phyloP scores from a whole-genome alignment of 768 basidiomycete species.

The Amanita pseudoporphyria region DNA sequence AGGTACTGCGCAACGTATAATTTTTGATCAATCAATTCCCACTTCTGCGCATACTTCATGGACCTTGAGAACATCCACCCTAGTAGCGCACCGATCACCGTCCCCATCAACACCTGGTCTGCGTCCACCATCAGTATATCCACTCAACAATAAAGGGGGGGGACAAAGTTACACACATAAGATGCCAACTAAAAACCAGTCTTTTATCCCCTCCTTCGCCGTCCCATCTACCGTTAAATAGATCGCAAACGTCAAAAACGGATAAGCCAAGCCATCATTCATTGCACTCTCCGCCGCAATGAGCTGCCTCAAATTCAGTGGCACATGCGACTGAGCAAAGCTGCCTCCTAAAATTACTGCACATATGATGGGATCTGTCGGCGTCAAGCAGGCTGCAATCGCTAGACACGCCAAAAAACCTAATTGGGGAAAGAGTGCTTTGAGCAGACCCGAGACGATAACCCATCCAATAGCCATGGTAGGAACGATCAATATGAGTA shows the following conservation, averaged over 20 bases:
- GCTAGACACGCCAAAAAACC: slow-evolving; percentile 70
- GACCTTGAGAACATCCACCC: slow-evolving; percentile 4
- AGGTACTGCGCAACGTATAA: slow-evolving; percentile 87
- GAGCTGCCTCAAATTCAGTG: slow-evolving; percentile 65
- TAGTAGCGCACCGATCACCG: neutral
- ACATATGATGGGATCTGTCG: slow-evolving; percentile 92
- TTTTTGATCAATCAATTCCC: slow-evolving; percentile 65
- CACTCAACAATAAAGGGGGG: no score
- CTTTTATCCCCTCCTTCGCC: slow-evolving; percentile 51
- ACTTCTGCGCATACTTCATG: slow-evolving; percentile 37
- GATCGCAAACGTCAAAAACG: slow-evolving; percentile 78
- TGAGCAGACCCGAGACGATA: slow-evolving; percentile 58
- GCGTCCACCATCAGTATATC: neutral
- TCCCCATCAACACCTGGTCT: slow-evolving; percentile 7
- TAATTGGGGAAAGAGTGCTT: slow-evolving; percentile 61
- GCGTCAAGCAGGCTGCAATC: slow-evolving; percentile 84
- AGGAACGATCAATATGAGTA: slow-evolving; percentile 63
- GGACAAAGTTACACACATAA: slow-evolving; percentile 38
- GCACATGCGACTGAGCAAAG: slow-evolving; percentile 62
- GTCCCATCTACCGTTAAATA: slow-evolving; percentile 72
- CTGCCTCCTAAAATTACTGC: slow-evolving; percentile 69
- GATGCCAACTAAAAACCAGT: slow-evolving; percentile 86
- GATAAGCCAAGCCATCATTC: slow-evolving; percentile 94
- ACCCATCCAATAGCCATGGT: slow-evolving; percentile 85
- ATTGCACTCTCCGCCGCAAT: slow-evolving; percentile 86